These are phyloP conservation scores for Heritiera fomes DNA, from an alignment of 345 rosid species.

Conservation along the genomic window DNA sequence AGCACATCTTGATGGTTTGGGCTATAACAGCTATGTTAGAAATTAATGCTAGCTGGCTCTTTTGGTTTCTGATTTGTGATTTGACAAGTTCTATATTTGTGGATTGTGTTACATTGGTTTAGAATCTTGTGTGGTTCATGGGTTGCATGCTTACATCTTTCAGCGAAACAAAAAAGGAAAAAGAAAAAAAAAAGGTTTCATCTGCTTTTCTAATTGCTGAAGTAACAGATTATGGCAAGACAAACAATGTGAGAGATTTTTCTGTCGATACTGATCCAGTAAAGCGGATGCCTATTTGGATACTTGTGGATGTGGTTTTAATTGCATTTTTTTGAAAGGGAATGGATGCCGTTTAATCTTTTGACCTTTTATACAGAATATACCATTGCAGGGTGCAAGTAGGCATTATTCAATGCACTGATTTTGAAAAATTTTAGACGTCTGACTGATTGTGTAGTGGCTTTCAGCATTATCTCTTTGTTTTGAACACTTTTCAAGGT, in stretches of 20 bases:
- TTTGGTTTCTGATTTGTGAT: conserved; percentile 17
- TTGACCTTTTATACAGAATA: conserved; percentile 3
- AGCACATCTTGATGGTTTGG: not conserved
- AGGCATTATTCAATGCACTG: conserved; percentile 8
- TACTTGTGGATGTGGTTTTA: not conserved
- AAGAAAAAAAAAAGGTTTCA: not conserved
- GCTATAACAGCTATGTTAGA: not conserved
- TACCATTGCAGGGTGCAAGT: not conserved
- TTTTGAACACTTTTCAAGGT: conserved; percentile 12
- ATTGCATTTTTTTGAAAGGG: not conserved
- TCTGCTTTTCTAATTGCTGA: not conserved
- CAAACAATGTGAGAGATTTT: not conserved
- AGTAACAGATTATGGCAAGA: not conserved
- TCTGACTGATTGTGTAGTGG: not conserved
- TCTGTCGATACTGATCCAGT: not conserved
- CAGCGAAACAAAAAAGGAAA: not conserved
- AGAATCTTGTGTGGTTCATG: not conserved
- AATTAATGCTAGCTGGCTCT: not conserved
- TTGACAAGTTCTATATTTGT: conserved; percentile 13
- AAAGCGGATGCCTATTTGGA: not conserved
- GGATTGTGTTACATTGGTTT: not conserved
- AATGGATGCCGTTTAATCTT: not conserved
- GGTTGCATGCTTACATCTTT: not conserved
- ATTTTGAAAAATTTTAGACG: not conserved
- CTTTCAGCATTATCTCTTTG: not conserved